Base-by-base conservation (phyloP, 2,329 filamentous ascomycete genomes). In the Ophiocordyceps robertsii region DNA sequence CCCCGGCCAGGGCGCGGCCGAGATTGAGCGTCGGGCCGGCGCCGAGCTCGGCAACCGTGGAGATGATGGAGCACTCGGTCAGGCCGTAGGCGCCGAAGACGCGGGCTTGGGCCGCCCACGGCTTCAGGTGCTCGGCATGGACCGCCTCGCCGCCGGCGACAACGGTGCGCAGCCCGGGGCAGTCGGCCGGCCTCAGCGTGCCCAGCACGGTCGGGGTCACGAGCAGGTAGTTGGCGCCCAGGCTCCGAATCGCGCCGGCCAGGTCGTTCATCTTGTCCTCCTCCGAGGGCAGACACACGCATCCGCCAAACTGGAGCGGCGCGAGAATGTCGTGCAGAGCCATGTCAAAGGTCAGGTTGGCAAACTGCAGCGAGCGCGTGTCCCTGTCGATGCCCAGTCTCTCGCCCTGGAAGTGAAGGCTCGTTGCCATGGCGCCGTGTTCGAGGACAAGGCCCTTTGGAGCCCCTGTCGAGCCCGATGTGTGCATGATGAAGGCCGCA, bases 271-370 rank as follows among this genome's bases (percentile, higher is more conserved):
- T 38, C 6, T 47, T 40, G 13, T 46, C 44, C 6, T 44, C 24
- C n/a, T 48, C 46, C 6, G 46, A 48, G 2, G 48, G 48, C 13
- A 50, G 43, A n/a, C 46, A 50, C 17, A 48, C 27, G 37, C 48
- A 50, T 3, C 38, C 43, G 11, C 48, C 48, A 29, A 29, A 24
- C 4, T 38, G 41, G 16, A 50, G 38, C 3, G 44, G 39, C 17
- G 40, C 38, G 8, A 44, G 17, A 16, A 44, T 38, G 12, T 49
- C 47, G 14, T 32, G 14, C 3, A 32, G 11, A 10, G 11, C 14
- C 30, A 32, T n/a, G 30, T 32, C 30, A 10, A 32, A n/a, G 4
- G 30, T n/a, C 11, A 13, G 14, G 11, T 12, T 13, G 30, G 30
- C 30, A 32, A 32, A 32, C 11, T 32, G 30, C 3, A 32, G 30